Base-by-base conservation (phyloP, 805 yeast genomes). In the Saturnispora silvae region DNA sequence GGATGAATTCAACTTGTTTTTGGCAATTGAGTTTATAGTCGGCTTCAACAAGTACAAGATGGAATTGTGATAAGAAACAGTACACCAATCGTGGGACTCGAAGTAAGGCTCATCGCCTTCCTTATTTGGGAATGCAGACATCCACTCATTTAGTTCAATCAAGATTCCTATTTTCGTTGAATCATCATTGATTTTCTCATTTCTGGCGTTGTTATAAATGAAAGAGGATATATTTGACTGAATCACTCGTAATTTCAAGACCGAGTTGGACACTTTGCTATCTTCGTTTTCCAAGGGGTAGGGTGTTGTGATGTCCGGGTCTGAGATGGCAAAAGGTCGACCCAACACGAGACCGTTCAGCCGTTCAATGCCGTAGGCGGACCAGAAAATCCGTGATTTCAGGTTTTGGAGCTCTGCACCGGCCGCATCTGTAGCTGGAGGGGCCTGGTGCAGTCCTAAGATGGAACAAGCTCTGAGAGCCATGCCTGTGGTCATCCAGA, bases 311-410 rank as follows among this genome's bases (percentile, higher is more conserved):
- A 61, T 57, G 37, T 59, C 64, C 18, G 45, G 45, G 37, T 59
- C 64, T 5, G 61, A 44, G 13, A 61, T 57, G 13, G 61, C 52
- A 41, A 59, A 60, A 8, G 65, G 65, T 34, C 63, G 45, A 3
- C 64, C 63, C 20, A 60, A 40, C 4, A 57, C 51, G 13, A 60
- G 40, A 1, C 61, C 63, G 33, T 53, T 55, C 28, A 57, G 52
- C 37, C 63, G 39, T 39, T 60, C 63, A 45, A 59, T 45, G 4
- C 61, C 57, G 41, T 57, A 60, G 4, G 61, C 61, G 38, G 55
- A 54, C 63, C 63, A 60, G 38, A 60, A 59, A 5, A 60, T 45
- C 20, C 62, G 40, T 8, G 49, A 45, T 33, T 49, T 49, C 33
- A 57, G 37, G 35, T 57, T 51, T 26, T 46, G 38, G 10, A 42